Percentiles rank a stretch among this genome's conserved stretches.
These are phyloP conservation scores for Camellia sinensis DNA, from an alignment of 148 eudicot species.

Conservation along the genomic window DNA sequence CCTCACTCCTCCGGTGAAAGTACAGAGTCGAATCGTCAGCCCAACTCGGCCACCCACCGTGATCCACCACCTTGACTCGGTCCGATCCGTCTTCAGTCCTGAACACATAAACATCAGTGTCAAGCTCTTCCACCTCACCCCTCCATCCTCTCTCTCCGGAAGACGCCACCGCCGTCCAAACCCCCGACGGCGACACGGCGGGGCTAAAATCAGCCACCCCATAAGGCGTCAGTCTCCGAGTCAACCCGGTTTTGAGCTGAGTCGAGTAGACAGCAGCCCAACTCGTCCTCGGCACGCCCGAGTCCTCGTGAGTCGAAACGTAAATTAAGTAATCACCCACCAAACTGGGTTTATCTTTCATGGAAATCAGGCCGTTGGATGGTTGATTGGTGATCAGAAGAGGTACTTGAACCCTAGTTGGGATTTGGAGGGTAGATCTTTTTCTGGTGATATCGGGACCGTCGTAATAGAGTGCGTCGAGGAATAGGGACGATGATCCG, in stretches of 20 bases:
- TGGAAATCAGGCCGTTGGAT: slow-evolving; percentile 32
- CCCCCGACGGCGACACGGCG: slow-evolving; percentile 82
- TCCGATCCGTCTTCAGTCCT: slow-evolving; percentile 59
- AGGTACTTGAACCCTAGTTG: slow-evolving; percentile 35
- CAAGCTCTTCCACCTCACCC: slow-evolving; percentile 74
- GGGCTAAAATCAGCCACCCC: slow-evolving; percentile 89
- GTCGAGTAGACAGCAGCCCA: slow-evolving; percentile 92
- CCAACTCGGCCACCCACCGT: slow-evolving; percentile 96
- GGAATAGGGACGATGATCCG: slow-evolving; percentile 46
- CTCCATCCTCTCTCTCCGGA: slow-evolving; percentile 61
- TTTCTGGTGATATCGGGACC: slow-evolving; percentile 23
- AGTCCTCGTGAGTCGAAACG: slow-evolving; percentile 69
- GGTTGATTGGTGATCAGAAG: slow-evolving; percentile 31
- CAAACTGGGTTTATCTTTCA: slow-evolving; percentile 79
- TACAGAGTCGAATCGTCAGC: slow-evolving; percentile 62
- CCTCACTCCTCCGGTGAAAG: slow-evolving; percentile 63
- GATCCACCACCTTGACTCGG: slow-evolving; percentile 69
- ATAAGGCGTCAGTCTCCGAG: slow-evolving; percentile 66
- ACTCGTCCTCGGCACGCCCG: slow-evolving; percentile 58
- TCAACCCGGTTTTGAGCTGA: slow-evolving; percentile 47
- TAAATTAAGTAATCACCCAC: slow-evolving; percentile 55
- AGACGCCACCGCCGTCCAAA: slow-evolving; percentile 81
- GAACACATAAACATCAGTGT: slow-evolving; percentile 67
- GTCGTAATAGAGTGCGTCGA: slow-evolving; percentile 32
- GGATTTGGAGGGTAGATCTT: slow-evolving; percentile 28